Evolutionary conservation across 352 stramenopile genomes (phyloP).

Genomic region (Pythium aphanidermatum): DNA sequence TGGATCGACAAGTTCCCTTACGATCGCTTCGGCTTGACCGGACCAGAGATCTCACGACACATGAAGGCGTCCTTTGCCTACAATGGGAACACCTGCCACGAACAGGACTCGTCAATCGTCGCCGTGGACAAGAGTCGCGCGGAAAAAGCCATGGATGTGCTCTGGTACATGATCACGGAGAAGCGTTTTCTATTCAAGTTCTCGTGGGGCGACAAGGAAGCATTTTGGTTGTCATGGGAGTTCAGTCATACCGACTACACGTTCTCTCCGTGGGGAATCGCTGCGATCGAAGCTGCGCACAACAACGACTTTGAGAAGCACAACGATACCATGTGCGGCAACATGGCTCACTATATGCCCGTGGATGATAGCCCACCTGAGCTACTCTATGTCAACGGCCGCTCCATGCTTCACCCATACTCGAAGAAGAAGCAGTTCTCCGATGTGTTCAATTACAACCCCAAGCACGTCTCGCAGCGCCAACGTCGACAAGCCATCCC

Average conservation of each 20-base stretch:
- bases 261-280: constrained; percentile 62
- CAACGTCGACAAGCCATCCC: constrained; percentile 15
- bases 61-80: constrained; percentile 42
- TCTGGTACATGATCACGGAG: constrained; percentile 64
- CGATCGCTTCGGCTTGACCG: constrained; percentile 22
- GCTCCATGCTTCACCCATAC: constrained; percentile 40
- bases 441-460: constrained; percentile 46
- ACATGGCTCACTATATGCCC: constrained; percentile 55
- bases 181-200: constrained; percentile 59
- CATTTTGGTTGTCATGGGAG: constrained; percentile 71
- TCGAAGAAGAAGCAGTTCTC: constrained; percentile 23
- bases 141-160: constrained; percentile 39
- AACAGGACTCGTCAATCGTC: constrained; percentile 72
- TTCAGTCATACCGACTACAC: constrained; percentile 43
- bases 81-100: constrained; percentile 36
- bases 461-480: constrained; percentile 32
- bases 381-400: constrained; percentile 55
- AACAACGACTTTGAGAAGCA: constrained; percentile 53
- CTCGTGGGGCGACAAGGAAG: constrained; percentile 69
- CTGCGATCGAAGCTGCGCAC: constrained; percentile 34
- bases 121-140: constrained; percentile 53
- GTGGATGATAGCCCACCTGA: constrained; percentile 19
- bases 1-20: constrained; percentile 39
- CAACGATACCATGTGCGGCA: constrained; percentile 55
- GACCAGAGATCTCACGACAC: constrained; percentile 16